Base-by-base conservation (phyloP, 768 basidiomycete genomes). In the Auricularia sp. region DNA sequence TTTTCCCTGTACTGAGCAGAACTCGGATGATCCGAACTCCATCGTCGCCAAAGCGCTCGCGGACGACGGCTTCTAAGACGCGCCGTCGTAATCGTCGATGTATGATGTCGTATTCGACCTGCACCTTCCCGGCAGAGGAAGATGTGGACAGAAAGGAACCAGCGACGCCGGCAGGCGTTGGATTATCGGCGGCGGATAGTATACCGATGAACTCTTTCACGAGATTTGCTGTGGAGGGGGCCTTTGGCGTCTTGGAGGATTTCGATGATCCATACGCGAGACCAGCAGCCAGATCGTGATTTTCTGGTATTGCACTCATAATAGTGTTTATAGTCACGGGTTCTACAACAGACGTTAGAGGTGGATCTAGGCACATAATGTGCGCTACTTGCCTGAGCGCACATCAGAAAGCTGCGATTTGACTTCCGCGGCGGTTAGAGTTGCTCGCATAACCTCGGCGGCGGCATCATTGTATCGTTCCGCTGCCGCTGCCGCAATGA, bases 161-260 rank as follows among this genome's bases (percentile, higher is more conserved):
- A 12, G 85, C 83, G 65, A 81, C 82, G 10, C 90, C 91, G 29
- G 82, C 80, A 7, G 84, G 76, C 0, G 88, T 91, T 16, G 90
- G 90, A 70, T 94, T 93, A 71, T 95, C 93, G 18, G 87, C 87
- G 35, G 82, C 84, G 0, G 91, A 85, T 51, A 95, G 78, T 73
- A 94, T 81, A 8, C 85, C 86, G n/a, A 91, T 77, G 73, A 89
- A 95, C 62, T 91, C 87, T 73, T 88, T 91, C 63, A 93, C 77
- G 62, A 86, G 80, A 3, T 83, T 78, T 21, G 83, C 75, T 60
- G 79, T 79, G 8, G 85, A 82, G 0, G 77, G 74, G 44, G 82
- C 80, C 72, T 85, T 87, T 67, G 39, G 39, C 39, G 39, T 14
- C 12, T 42, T 42, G 8, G 39, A 42, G 7, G 39, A 42, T 80